Base-by-base conservation (phyloP, 768 basidiomycete genomes). In the Phylloporus sp. region DNA sequence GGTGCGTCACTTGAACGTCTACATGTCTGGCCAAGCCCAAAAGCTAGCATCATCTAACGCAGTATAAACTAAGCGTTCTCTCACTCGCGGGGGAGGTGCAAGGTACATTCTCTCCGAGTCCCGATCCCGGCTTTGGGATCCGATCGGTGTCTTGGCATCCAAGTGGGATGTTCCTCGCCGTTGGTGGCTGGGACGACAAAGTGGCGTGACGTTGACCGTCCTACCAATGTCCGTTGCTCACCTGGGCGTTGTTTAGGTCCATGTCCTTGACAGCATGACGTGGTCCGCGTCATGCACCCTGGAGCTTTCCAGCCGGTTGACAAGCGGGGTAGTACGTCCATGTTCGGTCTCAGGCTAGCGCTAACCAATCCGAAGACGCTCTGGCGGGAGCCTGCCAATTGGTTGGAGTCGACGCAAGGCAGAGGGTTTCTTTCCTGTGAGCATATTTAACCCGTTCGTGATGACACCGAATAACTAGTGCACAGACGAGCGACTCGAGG, bases 171-270 rank as follows among this genome's bases (percentile, higher is more conserved):
- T 93, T 87, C 61, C 69, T 96, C 9, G 86, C 84, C 2, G 73
- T 93, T 1, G 83, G 81, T 11, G 93, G 93, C 10, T 93, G 86
- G 81, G 91, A 94, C 66, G 90, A 93, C 57, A 90, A 86, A 68
- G 90, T 86, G 33, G 69, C 54, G 4, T 18, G 28, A 42, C 24
- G 26, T 14, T 5, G 32, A 5, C 42, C 11, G 5, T 36, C 37
- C 44, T 21, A 43, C 38, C 26, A 26, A 44, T 29, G 15, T 7
- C 15, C 23, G n/a, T 14, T 35, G 31, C 44, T 45, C 26, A 56
- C 22, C 11, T 23, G 23, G 39, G 56, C 26, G 15, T 32, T 33
- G 35, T 47, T 14, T 29, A 92, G 90, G 72, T 92, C 23, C 72
- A 90, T 51, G 75, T 92, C 48, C 70, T 93, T 26, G 86, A 88